Base-by-base conservation (phyloP, 495 filamentous ascomycete species). In the Astrocystis sublimbata region DNA sequence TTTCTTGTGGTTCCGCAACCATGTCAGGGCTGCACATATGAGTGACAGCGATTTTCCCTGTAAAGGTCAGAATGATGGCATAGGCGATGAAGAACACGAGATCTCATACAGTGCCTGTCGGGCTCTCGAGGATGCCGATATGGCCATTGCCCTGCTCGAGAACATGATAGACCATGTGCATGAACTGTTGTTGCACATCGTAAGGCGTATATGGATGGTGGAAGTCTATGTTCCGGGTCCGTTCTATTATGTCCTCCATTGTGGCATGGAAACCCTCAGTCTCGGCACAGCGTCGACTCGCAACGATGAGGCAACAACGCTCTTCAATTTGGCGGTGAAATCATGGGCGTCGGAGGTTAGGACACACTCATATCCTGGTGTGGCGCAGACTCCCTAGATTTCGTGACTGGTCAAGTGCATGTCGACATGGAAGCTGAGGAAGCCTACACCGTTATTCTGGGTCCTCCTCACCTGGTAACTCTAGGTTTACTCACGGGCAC, bases 11-110 rank as follows among this genome's bases (percentile, higher is more conserved):
- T 92, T 86, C 46, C 94, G 89, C 8, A 98, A 80, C 96, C 94
- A 98, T 1, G 94, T 97, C 64, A 98, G 76, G 35, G 94, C 86
- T 53, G 87, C 88, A 76, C 94, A 98, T 64, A 98, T 96, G 21
- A 98, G 78, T 69, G 94, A 98, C 17, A 98, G 73, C 2, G 96
- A 97, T 85, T 98, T 98, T n/a, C 94, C 93, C 88, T 93, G 59
- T 9, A 30, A 26, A 51, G 13, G 60, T 69, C 43, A 68, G 67
- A 17, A 36, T 15, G 13, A 15, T 51, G 49, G 23, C 41, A 23
- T 8, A 24, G 10, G 35, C 46, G 15, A 7, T 9, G 43, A 3
- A n/a, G 47, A 58, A 35, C 33, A 59, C 28, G 30, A 50, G 58
- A 57, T 38, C 49, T 71, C 78, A 50, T 76, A 86, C 86, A 12